Evolutionary conservation across 495 filamentous ascomycete species (phyloP).

Genomic region (Hypoxylon cercidicola): DNA sequence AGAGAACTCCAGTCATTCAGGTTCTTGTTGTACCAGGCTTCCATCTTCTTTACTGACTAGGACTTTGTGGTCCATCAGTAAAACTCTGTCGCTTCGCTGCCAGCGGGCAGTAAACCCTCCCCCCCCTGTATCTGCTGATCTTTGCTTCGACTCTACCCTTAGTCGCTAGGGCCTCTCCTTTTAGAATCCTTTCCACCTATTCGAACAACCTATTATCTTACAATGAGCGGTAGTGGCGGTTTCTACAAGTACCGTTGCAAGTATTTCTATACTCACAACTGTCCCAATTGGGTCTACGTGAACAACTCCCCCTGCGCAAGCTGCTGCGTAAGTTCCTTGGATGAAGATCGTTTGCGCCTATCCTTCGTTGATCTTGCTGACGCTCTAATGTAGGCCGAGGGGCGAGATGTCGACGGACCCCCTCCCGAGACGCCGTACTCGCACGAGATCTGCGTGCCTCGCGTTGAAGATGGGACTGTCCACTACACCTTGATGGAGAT

Average conservation of each 20-base stretch:
- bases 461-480: slow-evolving; percentile 54
- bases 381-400: slow-evolving; percentile 51
- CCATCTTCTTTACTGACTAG: slow-evolving; percentile 24
- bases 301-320: slow-evolving; percentile 66
- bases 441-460: slow-evolving; percentile 53
- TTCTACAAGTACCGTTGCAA: slow-evolving; percentile 72
- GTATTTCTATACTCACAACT: slow-evolving; percentile 67
- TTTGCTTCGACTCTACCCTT: slow-evolving; percentile 5
- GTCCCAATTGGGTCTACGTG: slow-evolving; percentile 69
- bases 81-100: slow-evolving; percentile 36
- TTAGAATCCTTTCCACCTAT: slow-evolving; percentile 14
- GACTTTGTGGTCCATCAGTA: slow-evolving; percentile 35
- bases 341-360: neutral
- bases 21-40: slow-evolving; percentile 14
- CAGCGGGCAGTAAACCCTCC: slow-evolving; percentile 32
- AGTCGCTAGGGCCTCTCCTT: slow-evolving; percentile 6
- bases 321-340: slow-evolving; percentile 61
- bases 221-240: slow-evolving; percentile 66
- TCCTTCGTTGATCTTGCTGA: slow-evolving; percentile 19
- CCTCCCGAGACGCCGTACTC: slow-evolving; percentile 38
- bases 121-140: neutral
- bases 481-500: slow-evolving; percentile 59
- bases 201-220: slow-evolving; percentile 25
- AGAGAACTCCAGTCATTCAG: slow-evolving; percentile 13
- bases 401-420: slow-evolving; percentile 55